Evolutionary conservation across 805 yeast genomes (phyloP), one percentile per base, ranked within the genome.

Genomic region (Suhomyces emberorum): DNA sequence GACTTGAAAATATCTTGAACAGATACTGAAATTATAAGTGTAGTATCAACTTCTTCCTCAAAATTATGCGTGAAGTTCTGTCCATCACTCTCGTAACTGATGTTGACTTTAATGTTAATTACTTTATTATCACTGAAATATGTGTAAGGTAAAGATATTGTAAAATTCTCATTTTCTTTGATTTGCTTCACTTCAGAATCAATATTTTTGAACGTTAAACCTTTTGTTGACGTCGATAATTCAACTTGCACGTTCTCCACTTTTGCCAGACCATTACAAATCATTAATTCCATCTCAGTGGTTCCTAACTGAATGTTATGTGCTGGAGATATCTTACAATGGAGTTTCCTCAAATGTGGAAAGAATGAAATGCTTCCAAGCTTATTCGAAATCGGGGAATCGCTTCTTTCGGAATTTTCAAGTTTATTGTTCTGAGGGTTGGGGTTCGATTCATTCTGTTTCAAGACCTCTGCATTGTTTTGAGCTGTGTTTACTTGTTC

Each of bases 1-100:
- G 73, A 55, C 44, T 77, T 75, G 63, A 84, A 85, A 8, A 81
- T 77, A 54, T 87, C 95, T 49, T 84, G 91, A 2, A 85, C 95
- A 2, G 87, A 79, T 1, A 85, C 93, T 0, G 88, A 81, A 6
- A 85, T 61, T 4, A 75, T 67, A 25, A 86, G 62, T 1, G 75
- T 58, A 4, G 79, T 74, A 41, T 82, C 81, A 4, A 83, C 51
- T 26, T 60, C 63, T 4, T 59, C 50, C 14, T 51, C 52, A 8
- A 63, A 34, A 24, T 31, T 8, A 43, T 58, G 53, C 33, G 48
- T 37, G 44, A 47, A 55, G 4, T 15, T 31, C 17, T 45, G 51
- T 4, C 40, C 43, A 5, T 53, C 49, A 4, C 42, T 37, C 8
- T 41, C 30, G 35, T 61, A 65, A 2, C 20, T 24, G 8, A 64